A percentile compares a stretch with the other conserved stretches of the same genome.
These are phyloP conservation scores for Ascochyta rabiei DNA, from an alignment of 2,329 filamentous ascomycete species.

Conservation along the genomic window DNA sequence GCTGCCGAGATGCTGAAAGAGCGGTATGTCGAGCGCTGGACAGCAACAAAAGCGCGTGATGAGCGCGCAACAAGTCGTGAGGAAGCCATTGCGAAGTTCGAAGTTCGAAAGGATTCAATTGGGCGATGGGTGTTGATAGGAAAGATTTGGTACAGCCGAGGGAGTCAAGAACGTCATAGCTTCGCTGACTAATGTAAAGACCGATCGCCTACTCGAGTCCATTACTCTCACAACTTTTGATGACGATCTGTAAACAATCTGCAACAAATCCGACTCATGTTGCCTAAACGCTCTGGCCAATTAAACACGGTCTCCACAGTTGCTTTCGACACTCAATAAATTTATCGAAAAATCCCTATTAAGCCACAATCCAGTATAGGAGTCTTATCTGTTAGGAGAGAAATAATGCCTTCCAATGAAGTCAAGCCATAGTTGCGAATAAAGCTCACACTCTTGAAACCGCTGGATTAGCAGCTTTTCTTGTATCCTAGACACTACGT, in stretches of 20 bases:
- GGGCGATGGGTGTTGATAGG: slow-evolving; percentile 24
- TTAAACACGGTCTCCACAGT: no score
- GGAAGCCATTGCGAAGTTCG: slow-evolving; percentile 51
- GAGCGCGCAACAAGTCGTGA: slow-evolving; percentile 54
- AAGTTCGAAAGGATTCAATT: slow-evolving; percentile 1
- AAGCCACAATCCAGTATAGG: no score
- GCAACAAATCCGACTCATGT: no score
- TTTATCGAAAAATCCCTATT: no score
- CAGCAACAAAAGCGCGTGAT: slow-evolving; percentile 49
- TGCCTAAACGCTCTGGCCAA: no score
- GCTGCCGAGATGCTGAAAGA: slow-evolving; percentile 48
- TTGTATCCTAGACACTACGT: no score
- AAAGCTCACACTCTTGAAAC: no score
- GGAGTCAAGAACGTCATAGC: slow-evolving; percentile 35
- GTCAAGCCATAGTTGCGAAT: no score
- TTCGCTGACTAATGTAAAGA: slow-evolving; percentile 19
- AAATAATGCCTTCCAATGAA: no score
- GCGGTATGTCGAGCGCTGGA: slow-evolving; percentile 41
- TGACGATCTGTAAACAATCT: background rate
- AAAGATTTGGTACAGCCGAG: slow-evolving; percentile 24
- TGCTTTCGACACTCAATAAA: no score
- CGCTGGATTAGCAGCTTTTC: no score
- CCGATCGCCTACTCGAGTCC: slow-evolving; percentile 24
- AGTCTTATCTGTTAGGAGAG: no score
- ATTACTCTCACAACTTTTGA: slow-evolving; percentile 17